Evolutionary conservation across 2,329 filamentous ascomycete genomes (phyloP).

Genomic region (Cladobotryum mycophilum): DNA sequence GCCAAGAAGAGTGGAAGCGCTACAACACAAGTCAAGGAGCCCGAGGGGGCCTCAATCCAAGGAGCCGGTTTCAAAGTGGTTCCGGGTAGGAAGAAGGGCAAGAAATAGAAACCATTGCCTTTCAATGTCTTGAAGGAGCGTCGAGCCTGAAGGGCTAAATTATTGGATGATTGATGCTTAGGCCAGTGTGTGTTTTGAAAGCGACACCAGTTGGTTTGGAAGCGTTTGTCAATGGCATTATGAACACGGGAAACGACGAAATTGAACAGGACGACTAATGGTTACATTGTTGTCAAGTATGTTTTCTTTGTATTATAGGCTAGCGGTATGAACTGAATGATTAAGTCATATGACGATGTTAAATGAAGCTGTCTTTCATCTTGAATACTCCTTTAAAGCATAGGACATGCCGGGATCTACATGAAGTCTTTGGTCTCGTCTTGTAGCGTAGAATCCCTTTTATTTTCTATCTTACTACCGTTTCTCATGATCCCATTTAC

Average conservation of each 20-base stretch:
- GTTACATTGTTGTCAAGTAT: not conserved
- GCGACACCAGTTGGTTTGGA: not conserved
- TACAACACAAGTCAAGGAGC: constrained; percentile 33
- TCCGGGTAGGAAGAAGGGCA: constrained; percentile 84
- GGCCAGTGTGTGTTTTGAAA: not conserved
- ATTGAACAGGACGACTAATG: not conserved
- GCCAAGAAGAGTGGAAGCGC: constrained; percentile 75
- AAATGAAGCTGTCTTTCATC: no score
- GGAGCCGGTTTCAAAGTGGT: constrained; percentile 80
- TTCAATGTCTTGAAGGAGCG: constrained; percentile 5
- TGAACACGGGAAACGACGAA: not conserved
- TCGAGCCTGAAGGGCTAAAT: not conserved
- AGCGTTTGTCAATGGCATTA: not conserved
- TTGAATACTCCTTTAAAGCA: not conserved
- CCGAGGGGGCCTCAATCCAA: constrained; percentile 34
- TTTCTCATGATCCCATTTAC: no score
- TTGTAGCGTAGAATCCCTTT: not conserved
- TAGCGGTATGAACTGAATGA: not conserved
- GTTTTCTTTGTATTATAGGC: not conserved
- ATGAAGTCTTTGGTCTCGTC: not conserved
- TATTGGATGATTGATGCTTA: not conserved
- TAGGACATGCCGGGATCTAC: not conserved
- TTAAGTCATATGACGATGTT: not conserved
- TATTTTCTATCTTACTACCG: not conserved
- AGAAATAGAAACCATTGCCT: constrained; percentile 47